A percentile compares a stretch with the other conserved stretches of the same genome.
phyloP scores from a whole-genome alignment of 805 yeast species.

The Ogataea henricii region DNA sequence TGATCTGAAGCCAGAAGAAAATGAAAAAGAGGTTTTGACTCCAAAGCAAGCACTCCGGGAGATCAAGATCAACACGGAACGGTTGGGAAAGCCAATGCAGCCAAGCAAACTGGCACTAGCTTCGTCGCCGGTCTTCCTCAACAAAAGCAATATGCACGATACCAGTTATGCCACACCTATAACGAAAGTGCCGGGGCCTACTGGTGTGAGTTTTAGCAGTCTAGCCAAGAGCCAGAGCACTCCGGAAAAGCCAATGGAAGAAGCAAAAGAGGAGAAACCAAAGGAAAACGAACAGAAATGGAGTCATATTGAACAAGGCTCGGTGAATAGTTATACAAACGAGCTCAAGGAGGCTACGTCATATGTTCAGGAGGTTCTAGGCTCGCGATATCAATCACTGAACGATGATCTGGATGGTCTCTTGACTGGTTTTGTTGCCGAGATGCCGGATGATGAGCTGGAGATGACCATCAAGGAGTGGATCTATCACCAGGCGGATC shows the following conservation, averaged over 20 bases:
- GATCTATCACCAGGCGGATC: constrained; percentile 57
- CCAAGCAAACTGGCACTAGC: too few relatives aligned
- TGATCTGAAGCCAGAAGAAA: neutral
- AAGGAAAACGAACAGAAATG: constrained; percentile 17
- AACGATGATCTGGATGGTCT: constrained; percentile 68
- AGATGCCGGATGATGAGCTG: constrained; percentile 70
- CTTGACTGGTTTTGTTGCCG: constrained; percentile 60
- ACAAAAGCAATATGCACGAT: too few relatives aligned
- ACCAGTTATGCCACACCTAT: too few relatives aligned
- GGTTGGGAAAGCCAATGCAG: too few relatives aligned
- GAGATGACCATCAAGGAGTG: constrained; percentile 72
- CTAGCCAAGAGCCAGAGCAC: constrained; percentile 23
- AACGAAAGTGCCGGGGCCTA: too few relatives aligned
- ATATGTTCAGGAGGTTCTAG: constrained; percentile 28
- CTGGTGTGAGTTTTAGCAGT: neutral
- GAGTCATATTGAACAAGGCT: constrained; percentile 33
- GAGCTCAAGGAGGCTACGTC: constrained; percentile 37
- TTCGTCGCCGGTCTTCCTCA: too few relatives aligned
- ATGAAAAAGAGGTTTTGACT: neutral
- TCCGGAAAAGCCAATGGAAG: constrained; percentile 10
- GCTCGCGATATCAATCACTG: constrained; percentile 40
- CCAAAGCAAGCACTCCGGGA: too few relatives aligned
- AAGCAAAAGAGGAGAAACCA: neutral
- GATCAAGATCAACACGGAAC: too few relatives aligned
- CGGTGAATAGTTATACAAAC: constrained; percentile 26